Base-by-base conservation (phyloP, 352 stramenopile genomes). In the Peronosclerospora sorghi region DNA sequence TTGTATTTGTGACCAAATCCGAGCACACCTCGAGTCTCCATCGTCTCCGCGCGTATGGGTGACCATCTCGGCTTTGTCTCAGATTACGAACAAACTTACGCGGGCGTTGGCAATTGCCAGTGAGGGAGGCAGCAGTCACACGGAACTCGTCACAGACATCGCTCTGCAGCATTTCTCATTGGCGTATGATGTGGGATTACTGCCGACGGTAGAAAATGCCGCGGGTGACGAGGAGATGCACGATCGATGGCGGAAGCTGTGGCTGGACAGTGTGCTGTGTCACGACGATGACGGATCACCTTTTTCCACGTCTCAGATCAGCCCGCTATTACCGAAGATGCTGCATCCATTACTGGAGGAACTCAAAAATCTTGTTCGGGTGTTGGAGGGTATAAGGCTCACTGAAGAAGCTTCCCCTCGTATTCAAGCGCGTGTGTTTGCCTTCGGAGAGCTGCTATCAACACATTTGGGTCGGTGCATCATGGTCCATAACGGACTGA, bases 21-120 rank as follows among this genome's bases (percentile, higher is more conserved):
- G 65, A 52, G 35, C 57, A 34, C 72, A 93, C 21, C 58, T 87
- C 17, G 48, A 60, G 27, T 50, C 62, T 1, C 35, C 50, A 2
- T 48, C 51, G 5, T 48, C 67, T 10, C 62, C 65, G 38, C 57
- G 56, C 44, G 80, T 94, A 20, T 94, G 83, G 79, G 74, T 94
- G 21, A 89, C 84, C 38, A 90, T 94, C 59, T 89, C 74, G 29
- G 83, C 83, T 41, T 58, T 94, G 50, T 81, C 76, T 24, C 80
- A 94, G 43, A 69, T 92, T 24, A 94, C 80, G 52, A 93, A 94
- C 61, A 80, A 86, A 43, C 73, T 94, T 41, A 84, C 71, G 38
- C 48, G 51, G 4, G 73, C 77, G 15, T 62, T 87, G 38, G 59
- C 41, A 14, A 52, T 71, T 27, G 74, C 76, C 23, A 65, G 47